Evolutionary conservation across 352 stramenopile species (phyloP), one percentile per base, ranked within the genome.

Genomic region (Pythium angustatum): DNA sequence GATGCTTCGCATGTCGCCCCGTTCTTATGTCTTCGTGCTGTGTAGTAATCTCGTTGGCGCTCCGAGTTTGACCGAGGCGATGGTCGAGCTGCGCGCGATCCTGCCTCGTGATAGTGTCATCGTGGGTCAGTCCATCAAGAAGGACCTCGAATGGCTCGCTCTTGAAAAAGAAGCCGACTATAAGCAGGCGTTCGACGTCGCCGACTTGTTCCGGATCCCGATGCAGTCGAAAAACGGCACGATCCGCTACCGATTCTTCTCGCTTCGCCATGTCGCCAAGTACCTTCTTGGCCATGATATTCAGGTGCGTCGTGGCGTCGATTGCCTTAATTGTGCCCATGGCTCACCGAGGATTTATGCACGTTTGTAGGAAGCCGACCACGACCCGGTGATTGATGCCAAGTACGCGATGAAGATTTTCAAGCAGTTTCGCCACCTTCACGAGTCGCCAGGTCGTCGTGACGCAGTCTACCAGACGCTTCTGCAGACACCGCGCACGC

Each of bases 91-190:
- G n/a, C 88, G 89, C 43, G 50, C 53, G 5, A 75, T 94, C 24
- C 62, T 98, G 41, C 90, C 88, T 5, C 73, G 78, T 21, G 74
- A 96, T 58, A 89, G 82, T 34, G 84, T 98, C 22, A 92, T 98
- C 54, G 88, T 98, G 41, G 92, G 92, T 11, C 92, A 98, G 66
- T 94, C 86, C 26, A 97, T 98, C 58, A 90, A 96, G 75, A 96
- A 98, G 59, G 92, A 98, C 66, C 76, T 97, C 14, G 83, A 96
- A 44, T 98, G 92, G 92, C 83, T 97, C 21, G 79, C 70, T 15
- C 77, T 98, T 43, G 73, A 91, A 62, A 83, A 91, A 40, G 84
- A 81, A 10, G 75, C 64, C 8, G 90, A 98, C 64, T 98, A 96
- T 82, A 87, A 84, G 64, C 72, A 78, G 22, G 85, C 90, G 60